Evolutionary conservation across 164 flowering plant species (phyloP).

Genomic region (Vitis riparia): DNA sequence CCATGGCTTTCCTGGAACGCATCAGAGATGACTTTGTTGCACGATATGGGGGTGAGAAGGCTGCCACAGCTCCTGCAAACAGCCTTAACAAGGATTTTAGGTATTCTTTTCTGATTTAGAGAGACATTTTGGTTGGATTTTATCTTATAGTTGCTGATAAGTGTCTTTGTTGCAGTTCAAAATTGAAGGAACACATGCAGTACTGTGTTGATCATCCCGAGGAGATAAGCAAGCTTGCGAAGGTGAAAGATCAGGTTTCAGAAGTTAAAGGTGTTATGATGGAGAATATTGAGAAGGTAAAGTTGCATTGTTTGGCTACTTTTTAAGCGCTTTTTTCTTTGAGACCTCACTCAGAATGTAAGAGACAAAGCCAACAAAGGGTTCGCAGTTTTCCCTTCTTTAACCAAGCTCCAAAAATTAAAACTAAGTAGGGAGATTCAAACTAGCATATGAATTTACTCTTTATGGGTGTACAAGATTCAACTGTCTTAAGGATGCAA

Average conservation of each 20-base stretch:
- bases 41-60: conserved; percentile 40
- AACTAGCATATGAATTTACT: too few relatives aligned
- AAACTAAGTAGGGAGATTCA: too few relatives aligned
- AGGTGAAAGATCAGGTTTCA: conserved; percentile 46
- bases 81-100: conserved; percentile 43
- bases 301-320: neutral
- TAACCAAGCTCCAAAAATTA: neutral
- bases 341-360: neutral
- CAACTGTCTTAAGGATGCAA: too few relatives aligned
- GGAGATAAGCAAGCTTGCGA: conserved; percentile 44
- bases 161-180: conserved; percentile 20
- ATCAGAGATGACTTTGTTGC: conserved; percentile 35
- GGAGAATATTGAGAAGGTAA: conserved; percentile 49
- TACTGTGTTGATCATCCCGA: conserved; percentile 46
- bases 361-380: neutral
- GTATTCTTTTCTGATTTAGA: conserved; percentile 14
- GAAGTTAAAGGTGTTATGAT: conserved; percentile 51
- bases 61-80: conserved; percentile 37
- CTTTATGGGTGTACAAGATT: too few relatives aligned
- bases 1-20: conserved; percentile 39
- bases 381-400: neutral
- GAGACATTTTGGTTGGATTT: neutral
- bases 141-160: neutral
- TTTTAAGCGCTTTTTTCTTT: neutral
- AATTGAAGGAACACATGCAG: conserved; percentile 45